Evolutionary conservation across 768 basidiomycete species (phyloP).

Genomic region (Agrocybe pediades): DNA sequence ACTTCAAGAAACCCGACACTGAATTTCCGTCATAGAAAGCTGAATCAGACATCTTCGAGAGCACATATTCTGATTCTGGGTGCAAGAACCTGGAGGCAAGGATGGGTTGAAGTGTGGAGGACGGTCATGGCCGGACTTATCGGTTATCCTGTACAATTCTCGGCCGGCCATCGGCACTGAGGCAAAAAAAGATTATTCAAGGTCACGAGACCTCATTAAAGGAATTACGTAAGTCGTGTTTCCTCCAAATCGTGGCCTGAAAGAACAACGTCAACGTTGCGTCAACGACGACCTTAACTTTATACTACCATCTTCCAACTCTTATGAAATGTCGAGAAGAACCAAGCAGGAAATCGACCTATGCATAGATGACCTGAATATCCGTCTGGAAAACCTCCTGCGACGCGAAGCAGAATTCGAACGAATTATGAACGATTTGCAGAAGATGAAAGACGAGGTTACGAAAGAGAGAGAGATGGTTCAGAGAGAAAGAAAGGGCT

Average conservation of each 20-base stretch:
- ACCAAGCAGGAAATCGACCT: constrained; percentile 36
- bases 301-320: background rate
- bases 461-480: constrained; percentile 32
- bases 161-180: too few species aligned
- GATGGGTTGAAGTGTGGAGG: background rate
- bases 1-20: background rate
- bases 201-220: too few species aligned
- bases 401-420: constrained; percentile 41
- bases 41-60: background rate
- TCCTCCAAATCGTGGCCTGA: too few species aligned
- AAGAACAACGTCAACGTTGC: too few species aligned
- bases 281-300: too few species aligned
- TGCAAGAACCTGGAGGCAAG: too few species aligned
- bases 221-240: too few species aligned
- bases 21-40: background rate
- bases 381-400: constrained; percentile 19
- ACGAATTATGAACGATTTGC: constrained; percentile 41
- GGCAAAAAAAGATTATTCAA: too few species aligned
- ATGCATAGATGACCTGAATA: constrained; percentile 38
- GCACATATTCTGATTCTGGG: background rate
- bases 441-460: constrained; percentile 35
- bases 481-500: constrained; percentile 26
- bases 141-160: too few species aligned
- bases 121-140: background rate
- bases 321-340: constrained; percentile 23